phyloP scores from a whole-genome alignment of 345 rosid genomes.

The Citrus cavaleriei region DNA sequence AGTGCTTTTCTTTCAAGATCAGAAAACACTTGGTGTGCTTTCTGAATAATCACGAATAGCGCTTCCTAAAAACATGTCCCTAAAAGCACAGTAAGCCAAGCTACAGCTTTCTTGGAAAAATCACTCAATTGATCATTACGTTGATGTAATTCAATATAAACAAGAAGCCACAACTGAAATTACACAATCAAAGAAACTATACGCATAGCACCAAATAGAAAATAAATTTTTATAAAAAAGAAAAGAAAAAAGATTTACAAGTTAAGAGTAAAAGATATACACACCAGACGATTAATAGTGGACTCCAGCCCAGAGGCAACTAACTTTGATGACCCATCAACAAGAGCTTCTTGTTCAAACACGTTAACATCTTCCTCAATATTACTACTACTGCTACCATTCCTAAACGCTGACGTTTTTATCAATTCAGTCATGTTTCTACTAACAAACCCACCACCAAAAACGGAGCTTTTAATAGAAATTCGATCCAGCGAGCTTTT shows the following conservation, averaged over 20 bases:
- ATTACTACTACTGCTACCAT: conserved; percentile 10
- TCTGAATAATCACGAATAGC: neutral
- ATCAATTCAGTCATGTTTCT: conserved; percentile 29
- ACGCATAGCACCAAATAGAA: neutral
- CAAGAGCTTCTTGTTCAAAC: conserved; percentile 44
- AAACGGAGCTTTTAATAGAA: conserved; percentile 16
- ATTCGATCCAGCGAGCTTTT: conserved; percentile 9
- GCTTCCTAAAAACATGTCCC: neutral
- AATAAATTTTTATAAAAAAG: neutral
- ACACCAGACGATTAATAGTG: conserved; percentile 62
- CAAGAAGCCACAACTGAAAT: neutral
- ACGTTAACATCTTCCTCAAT: conserved; percentile 33
- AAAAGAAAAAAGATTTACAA: too few relatives aligned
- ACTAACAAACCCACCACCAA: conserved; percentile 18
- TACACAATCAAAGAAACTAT: neutral
- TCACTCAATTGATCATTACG: neutral
- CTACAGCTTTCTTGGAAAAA: neutral
- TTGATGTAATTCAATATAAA: neutral
- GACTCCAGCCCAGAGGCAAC: conserved; percentile 37
- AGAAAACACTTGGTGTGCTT: neutral
- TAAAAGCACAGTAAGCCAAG: too few relatives aligned
- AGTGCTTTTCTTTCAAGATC: neutral
- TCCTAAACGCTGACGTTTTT: conserved; percentile 29
- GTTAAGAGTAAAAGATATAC: conserved; percentile 13
- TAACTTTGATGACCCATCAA: conserved; percentile 21